Base-by-base conservation (phyloP, 73 alveolate genomes). In the Paramecium primaurelia region DNA sequence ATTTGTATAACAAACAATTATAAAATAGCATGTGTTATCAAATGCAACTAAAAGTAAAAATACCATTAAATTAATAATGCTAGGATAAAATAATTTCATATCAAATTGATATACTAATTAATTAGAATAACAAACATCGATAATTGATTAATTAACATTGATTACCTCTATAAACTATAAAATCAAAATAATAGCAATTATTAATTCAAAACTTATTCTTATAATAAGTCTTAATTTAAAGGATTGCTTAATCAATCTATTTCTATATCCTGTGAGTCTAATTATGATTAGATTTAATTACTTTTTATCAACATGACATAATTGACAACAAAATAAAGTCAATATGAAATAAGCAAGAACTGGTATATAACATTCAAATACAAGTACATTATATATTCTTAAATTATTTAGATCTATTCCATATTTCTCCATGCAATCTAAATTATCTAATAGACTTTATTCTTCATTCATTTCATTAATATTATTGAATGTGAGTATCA, bases 241-340 rank as follows among this genome's bases (percentile, higher is more conserved):
- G 10, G 88, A 75, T 38, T 42, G 36, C 40, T 75, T 75, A 14
- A 42, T 75, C 9, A 75, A 38, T 42, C 60, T 4, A 38, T 38
- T 75, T 38, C 60, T 38, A 10, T 75, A 36, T n/a, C 88, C 88
- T 14, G 88, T 38, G 0, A 75, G 10, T 75, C 88, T 75, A 75
- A 1, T 22, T 14, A n/a, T 38, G 2, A 68, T 40, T 4, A 25
- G 9, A 22, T 38, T 75, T 8, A 36, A 16, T 11, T 75, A 75
- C 88, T 75, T 75, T 18, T 75, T 75, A 75, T 75, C 88, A 9
- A 75, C 60, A 30, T 75, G 47, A 36, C 88, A 75, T 38, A 75
- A 11, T 42, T 75, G n/a, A 75, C 88, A 75, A 11, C 88, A 75
- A 38, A 75, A 20, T 11, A 75, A 75, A 18, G 38, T 11, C 37